These are phyloP conservation scores for Naumovozyma castellii DNA, from an alignment of 805 yeast genomes.

Conservation along the genomic window DNA sequence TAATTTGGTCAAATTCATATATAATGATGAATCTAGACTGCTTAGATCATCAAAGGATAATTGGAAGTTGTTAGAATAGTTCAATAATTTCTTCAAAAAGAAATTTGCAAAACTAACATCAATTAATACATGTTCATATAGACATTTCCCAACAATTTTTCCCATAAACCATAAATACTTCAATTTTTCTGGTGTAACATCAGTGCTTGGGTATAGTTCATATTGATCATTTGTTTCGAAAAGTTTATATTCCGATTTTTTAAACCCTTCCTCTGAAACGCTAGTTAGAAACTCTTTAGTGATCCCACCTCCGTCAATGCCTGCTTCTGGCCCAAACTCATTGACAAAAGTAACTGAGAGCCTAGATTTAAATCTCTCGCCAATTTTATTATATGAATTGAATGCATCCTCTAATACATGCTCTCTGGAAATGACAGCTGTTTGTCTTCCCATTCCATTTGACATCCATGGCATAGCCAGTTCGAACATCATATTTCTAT, in stretches of 20 bases:
- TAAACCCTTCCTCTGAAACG: constrained; percentile 61
- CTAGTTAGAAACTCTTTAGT: constrained; percentile 83
- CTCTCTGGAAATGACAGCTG: constrained; percentile 59
- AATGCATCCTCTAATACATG: constrained; percentile 68
- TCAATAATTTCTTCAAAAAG: constrained; percentile 63
- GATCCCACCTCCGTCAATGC: constrained; percentile 95
- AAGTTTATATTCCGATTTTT: constrained; percentile 26
- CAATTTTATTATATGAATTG: constrained; percentile 43
- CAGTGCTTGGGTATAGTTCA: constrained; percentile 53
- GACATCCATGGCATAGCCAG: constrained; percentile 9
- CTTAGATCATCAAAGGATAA: constrained; percentile 69
- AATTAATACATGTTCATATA: constrained; percentile 71
- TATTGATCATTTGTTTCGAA: constrained; percentile 42
- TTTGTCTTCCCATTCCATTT: constrained; percentile 13
- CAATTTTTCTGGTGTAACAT: constrained; percentile 22
- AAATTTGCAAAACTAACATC: constrained; percentile 82
- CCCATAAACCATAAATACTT: constrained; percentile 57
- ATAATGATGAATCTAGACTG: constrained; percentile 59
- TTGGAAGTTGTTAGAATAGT: constrained; percentile 24
- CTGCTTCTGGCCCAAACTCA: constrained; percentile 67
- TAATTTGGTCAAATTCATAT: constrained; percentile 53
- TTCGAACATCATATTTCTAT: constrained; percentile 1
- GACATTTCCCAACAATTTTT: constrained; percentile 75
- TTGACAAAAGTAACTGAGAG: constrained; percentile 61
- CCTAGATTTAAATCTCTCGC: constrained; percentile 47